Evolutionary conservation across 2,329 filamentous ascomycete species (phyloP), one percentile per base, ranked within the genome.

Genomic region (Biscogniauxia mediterranea): DNA sequence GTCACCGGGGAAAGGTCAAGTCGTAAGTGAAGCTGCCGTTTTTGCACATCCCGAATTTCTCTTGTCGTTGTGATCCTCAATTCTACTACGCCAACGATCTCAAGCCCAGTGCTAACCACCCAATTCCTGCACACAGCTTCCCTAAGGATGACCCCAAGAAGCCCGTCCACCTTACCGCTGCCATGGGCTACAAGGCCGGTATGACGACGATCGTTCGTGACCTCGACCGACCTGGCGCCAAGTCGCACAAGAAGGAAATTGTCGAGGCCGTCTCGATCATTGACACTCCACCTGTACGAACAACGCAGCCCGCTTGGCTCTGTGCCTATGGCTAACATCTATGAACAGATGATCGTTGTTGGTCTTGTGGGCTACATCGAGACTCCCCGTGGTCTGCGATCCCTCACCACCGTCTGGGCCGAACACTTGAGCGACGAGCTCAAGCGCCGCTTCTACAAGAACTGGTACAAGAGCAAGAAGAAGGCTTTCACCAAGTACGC

Each of bases 401-500:
- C 95, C 72, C 93, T 99, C 82, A 97, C 93, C 81, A 98, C 95
- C 79, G 92, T 99, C 80, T 99, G 95, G 95, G 95, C 95, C 78
- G 95, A 98, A 89, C 95, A 99, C 82, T 83, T 99, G 82, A 92
- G 91, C 83, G 95, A 99, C 82, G 95, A 98, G 85, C 80, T 99
- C 82, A 97, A 97, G 90, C 92, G 95, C 78, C 92, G 95, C 80
- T 99, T 99, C 92, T 99, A 99, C 92, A 98, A 98, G 93, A 99
- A 99, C 91, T 99, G 95, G 95, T 99, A 99, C 91, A 97, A 97
- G 91, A 93, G 89, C 88, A 99, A 99, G 93, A 98, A 97, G 92
- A 99, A 99, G 94, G 95, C 95, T 68, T 99, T 99, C 87, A 99
- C 95, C 88, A 97, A 96, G 88, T 99, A 99, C 85, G 92, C 95